Evolutionary conservation across 129 eudicot species (phyloP).

Genomic region (Erigeron canadensis): DNA sequence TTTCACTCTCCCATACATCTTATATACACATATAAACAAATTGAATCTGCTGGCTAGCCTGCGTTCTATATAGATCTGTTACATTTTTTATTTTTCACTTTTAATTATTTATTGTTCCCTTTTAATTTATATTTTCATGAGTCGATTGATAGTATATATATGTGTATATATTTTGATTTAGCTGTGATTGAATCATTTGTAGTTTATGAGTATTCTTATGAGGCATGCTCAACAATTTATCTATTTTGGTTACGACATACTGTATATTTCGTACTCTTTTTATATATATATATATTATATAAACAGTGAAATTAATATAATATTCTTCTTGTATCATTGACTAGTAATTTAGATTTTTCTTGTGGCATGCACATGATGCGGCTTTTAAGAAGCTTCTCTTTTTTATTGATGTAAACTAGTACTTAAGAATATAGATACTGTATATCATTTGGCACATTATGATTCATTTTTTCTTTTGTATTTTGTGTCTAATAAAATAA

Average conservation of each 20-base stretch:
- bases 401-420: background rate
- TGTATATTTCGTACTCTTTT: slow-evolving; percentile 6
- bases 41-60: background rate
- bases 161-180: background rate
- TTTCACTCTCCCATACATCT: background rate
- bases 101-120: background rate
- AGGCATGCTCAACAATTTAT: background rate
- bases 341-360: slow-evolving; percentile 9
- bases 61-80: slow-evolving; percentile 22
- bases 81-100: background rate
- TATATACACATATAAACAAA: too few species aligned
- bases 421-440: background rate
- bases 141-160: too few species aligned
- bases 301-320: background rate
- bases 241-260: background rate
- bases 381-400: background rate
- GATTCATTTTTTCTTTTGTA: background rate
- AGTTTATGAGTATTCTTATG: background rate
- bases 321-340: background rate
- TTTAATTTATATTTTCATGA: background rate
- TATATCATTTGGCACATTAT: background rate
- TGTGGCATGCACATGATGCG: slow-evolving; percentile 4
- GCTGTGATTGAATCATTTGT: background rate
- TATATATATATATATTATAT: background rate
- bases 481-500: too few species aligned